Percentiles rank a stretch among this genome's conserved stretches.
Conservation (phyloP, 2,329 filamentous ascomycete genomes). For the Beauveria sp. region DNA sequence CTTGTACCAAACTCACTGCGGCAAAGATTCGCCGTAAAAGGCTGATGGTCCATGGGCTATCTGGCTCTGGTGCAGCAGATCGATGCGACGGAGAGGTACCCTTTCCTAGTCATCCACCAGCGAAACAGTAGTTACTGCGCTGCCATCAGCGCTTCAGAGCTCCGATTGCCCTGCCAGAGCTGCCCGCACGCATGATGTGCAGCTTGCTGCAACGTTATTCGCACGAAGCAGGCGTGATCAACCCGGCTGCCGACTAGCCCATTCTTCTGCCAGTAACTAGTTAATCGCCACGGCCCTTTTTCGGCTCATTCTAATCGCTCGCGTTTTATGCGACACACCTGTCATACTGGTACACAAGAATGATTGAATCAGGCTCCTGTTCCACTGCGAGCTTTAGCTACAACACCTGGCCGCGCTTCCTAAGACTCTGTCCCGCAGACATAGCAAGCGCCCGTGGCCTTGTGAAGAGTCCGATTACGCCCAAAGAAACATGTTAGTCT, state of each 20-base stretch:
- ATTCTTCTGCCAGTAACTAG: neutral
- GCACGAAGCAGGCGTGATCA: neutral
- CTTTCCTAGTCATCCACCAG: too few relatives aligned
- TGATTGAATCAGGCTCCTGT: neutral
- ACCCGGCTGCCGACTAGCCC: neutral
- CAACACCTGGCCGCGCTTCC: neutral
- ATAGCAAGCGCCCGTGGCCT: too few relatives aligned
- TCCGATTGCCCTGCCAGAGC: neutral
- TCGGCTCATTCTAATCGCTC: neutral
- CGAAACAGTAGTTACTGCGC: neutral
- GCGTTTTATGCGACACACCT: neutral
- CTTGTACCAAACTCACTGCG: too few relatives aligned
- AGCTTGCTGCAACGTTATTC: neutral
- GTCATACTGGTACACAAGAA: neutral
- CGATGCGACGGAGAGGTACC: conserved; percentile 1
- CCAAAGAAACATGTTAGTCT: neutral
- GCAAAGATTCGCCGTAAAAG: neutral
- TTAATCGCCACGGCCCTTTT: neutral
- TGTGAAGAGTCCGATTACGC: neutral
- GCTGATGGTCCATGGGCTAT: neutral
- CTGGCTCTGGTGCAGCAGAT: neutral
- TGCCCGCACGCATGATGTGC: neutral
- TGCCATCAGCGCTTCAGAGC: neutral
- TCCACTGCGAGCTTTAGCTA: neutral
- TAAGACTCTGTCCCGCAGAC: too few relatives aligned